Base-by-base conservation (phyloP, 441 rosid species). In the Geranium incanum region DNA sequence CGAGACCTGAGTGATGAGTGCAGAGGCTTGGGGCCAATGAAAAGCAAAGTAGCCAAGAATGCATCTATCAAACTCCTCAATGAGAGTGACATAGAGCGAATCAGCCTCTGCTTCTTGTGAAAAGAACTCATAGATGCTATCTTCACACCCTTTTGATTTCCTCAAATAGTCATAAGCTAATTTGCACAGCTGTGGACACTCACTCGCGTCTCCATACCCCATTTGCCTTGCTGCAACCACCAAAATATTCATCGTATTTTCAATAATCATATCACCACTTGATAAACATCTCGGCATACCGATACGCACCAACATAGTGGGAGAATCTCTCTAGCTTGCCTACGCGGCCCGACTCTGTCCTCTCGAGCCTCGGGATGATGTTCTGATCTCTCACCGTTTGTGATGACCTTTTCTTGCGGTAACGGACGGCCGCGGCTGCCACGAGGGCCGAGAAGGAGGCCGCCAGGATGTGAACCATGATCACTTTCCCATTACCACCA, bases 21-120 rank as follows among this genome's bases (percentile, higher is more conserved):
- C 66, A 36, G 93, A 71, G 57, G 91, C 89, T 43, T 85, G 85
- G 70, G 50, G 81, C 98, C 96, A 91, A 43, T 91, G 94, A 75
- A 91, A 93, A 1, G 94, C 84, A 66, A 91, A 89, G 67, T 91
- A 93, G 71, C 81, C 78, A 13, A 91, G 90, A 45, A 89, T 87
- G 77, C 91, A 89, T 78, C 83, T 81, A 16, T 91, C 98, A 8
- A 93, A 48, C 76, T 93, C 96, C 41, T 89, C 89, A 8, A 84
- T 74, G 0, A 93, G 81, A 84, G 84, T 86, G 67, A 76, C 86
- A 19, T 73, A 84, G 69, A 87, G 74, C 18, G 88, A 74, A n/a
- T 84, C 84, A 39, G 76, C 84, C 5, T 87, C 88, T 3, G 80
- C 43, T 75, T 80, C 88, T n/a, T 71, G 62, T 1, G 71, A 78